A percentile compares a stretch with the other conserved stretches of the same genome.
Evolutionary conservation across 805 yeast species (phyloP).

Genomic region (Saccharomycopsis babjevae): DNA sequence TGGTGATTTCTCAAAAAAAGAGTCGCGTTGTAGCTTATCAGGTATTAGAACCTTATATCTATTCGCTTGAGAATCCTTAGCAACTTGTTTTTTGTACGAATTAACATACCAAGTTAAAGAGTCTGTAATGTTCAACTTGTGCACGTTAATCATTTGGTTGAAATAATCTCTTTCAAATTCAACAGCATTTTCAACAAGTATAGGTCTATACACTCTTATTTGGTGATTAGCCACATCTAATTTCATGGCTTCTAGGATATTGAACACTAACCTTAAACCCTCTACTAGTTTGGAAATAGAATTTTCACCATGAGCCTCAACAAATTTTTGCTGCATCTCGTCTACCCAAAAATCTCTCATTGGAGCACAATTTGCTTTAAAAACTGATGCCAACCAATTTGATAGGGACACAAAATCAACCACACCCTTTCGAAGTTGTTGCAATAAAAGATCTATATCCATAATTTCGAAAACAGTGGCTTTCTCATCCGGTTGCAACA

Average conservation of each 20-base stretch:
- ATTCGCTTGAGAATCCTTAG: slow-evolving; percentile 22
- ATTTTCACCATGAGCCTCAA: slow-evolving; percentile 32
- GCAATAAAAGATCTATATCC: slow-evolving; percentile 67
- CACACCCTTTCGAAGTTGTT: slow-evolving; percentile 62
- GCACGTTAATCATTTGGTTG: slow-evolving; percentile 30
- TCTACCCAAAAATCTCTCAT: slow-evolving; percentile 89
- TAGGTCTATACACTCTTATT: slow-evolving; percentile 75
- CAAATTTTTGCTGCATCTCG: slow-evolving; percentile 49
- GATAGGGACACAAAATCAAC: slow-evolving; percentile 64
- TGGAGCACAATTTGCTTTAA: slow-evolving; percentile 90
- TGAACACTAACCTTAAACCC: slow-evolving; percentile 68
- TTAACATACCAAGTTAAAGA: slow-evolving; percentile 56
- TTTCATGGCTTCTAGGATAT: slow-evolving; percentile 88
- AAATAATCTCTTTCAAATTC: slow-evolving; percentile 82
- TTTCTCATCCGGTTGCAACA: slow-evolving; percentile 72
- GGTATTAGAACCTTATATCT: slow-evolving; percentile 21
- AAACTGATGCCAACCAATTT: slow-evolving; percentile 63
- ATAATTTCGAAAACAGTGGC: slow-evolving; percentile 55
- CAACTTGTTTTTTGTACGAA: slow-evolving; percentile 10
- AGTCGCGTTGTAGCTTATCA: slow-evolving; percentile 2
- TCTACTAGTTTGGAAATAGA: slow-evolving; percentile 50
- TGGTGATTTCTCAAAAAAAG: slow-evolving; percentile 4
- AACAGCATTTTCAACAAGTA: slow-evolving; percentile 74
- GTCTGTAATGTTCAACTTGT: slow-evolving; percentile 49
- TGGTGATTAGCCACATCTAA: slow-evolving; percentile 93